Base-by-base conservation (phyloP, 805 yeast genomes). In the Vanderwaltozyma verrucispora region DNA sequence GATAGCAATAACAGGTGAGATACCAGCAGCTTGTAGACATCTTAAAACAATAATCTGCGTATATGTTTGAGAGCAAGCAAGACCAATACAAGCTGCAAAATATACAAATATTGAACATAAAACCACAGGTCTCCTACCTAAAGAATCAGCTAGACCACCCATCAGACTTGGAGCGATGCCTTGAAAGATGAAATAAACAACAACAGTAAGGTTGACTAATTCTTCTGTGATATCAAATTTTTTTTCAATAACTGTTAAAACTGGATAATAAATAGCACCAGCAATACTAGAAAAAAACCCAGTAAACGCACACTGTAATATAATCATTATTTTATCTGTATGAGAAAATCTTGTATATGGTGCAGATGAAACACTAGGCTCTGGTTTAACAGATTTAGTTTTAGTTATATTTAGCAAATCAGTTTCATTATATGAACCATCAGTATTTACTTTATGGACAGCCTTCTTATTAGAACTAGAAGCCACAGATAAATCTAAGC, bases 241-340 rank as follows among this genome's bases (percentile, higher is more conserved):
- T 0, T 55, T 45, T 34, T 76, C 73, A 8, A 87, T 61, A 5
- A 68, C 64, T 0, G 77, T 73, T 14, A 86, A 59, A 0, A 86
- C 86, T 0, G 94, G 94, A 59, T 82, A 80, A 53, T 82, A 86
- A 11, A 85, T 82, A 0, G 94, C 82, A 45, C 80, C 72, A 0
- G 88, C 75, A 3, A 82, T 63, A 0, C 92, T 65, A 2, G 94
- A 82, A 65, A 80, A 77, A 30, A 75, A 59, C 0, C 84, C 82
- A 2, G 72, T 59, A 4, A 63, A 44, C 2, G 69, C 72, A 41
- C 66, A 67, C 23, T 62, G 59, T 5, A 46, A 43, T 2, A 65
- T 69, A 25, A 77, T 46, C 5, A 65, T 27, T 15, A 51, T 38
- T 44, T 68, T 67, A 33, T 75, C 80, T 3, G 39, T 41, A 4